Evolutionary conservation across 805 yeast species (phyloP), one percentile per base, ranked within the genome.

Genomic region (Maudiozyma bulderi): DNA sequence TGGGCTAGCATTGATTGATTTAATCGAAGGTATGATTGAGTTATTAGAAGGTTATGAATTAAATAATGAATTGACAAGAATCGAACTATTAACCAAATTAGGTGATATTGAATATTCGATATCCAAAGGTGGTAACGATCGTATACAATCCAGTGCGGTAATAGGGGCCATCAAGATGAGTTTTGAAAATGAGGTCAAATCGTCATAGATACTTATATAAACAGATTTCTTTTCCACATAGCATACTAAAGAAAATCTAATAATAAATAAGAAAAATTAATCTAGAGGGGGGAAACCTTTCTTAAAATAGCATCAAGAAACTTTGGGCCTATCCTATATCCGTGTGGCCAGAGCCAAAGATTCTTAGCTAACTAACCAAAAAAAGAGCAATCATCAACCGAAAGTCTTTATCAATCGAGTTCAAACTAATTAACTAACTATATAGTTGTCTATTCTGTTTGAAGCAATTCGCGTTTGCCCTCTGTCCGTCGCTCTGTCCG

Each of bases 101-200:
- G 80, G 90, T 11, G 96, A 91, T 50, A 78, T 93, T 28, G 99
- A 93, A 68, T 91, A 90, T 65, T 84, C 95, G 1, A 82, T 93
- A 37, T 81, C 95, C 14, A 82, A 80, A 63, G 99, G 99, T 8
- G 97, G 98, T 2, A 86, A 82, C 61, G 96, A 90, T 51, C 85
- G 82, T 64, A 77, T 93, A 33, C 97, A 91, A 61, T 78, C 87
- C 42, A 85, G 93, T 59, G 97, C 96, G 1, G 81, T 86, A 47
- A 83, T 93, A 48, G 96, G 96, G 0, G 87, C 83, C 6, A 80
- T 93, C 34, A 90, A 89, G 65, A 69, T 69, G 13, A 58, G 68
- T 20, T 57, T 71, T 43, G 73, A 69, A 49, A 47, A 63, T n/a
- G 71, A 71, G 49, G 55, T 53, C 14, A 14, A 35, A 15, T n/a